Base-by-base conservation (phyloP, 495 filamentous ascomycete species). In the Neurospora sp. region DNA sequence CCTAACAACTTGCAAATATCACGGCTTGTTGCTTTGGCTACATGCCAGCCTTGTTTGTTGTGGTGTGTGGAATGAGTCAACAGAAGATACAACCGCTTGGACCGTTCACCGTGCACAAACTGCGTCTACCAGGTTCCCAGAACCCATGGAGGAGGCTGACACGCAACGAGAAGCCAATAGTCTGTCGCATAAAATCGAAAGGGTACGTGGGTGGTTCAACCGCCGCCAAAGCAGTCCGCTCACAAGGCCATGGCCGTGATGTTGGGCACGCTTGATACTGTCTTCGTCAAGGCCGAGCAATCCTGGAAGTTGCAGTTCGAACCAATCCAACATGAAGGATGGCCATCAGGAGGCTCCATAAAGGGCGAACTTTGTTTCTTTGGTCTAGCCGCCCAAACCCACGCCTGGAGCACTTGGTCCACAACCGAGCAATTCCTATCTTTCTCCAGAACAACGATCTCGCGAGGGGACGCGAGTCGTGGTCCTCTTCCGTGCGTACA, bases 381-480 rank as follows among this genome's bases (percentile, higher is more conserved):
- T 46, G 70, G 20, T 59, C 70, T 59, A 70, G 73, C 9, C 59
- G 38, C n/a, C 62, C 73, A 70, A 62, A 70, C 69, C 71, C 48
- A 73, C 74, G 70, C 72, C 59, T 54, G 70, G 41, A 72, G 72
- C 54, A 62, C 14, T 14, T 37, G 27, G 54, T 66, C 12, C 54
- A 66, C 4, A 14, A 66, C 12, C 7, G 54, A 66, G 54, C 27
- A 18, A 37, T 66, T 27, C 14, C 27, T 37, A 31, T 66, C 12
- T 40, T 72, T 71, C 70, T 39, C 69, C 23, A 72, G 41, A 18
- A 39, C 38, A 71, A 69, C 66, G 70, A 77, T 35, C 70, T 72
- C 41, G 62, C 71, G 74, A 73, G 69, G 72, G 75, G 72, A 72
- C 74, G 59, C 78, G 76, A 81, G 78, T 78, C 78, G 77, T 76